Percentiles rank a stretch among this genome's conserved stretches.
Conservation (phyloP, 192 early-diverging fungal species). For the Podila epigama region DNA sequence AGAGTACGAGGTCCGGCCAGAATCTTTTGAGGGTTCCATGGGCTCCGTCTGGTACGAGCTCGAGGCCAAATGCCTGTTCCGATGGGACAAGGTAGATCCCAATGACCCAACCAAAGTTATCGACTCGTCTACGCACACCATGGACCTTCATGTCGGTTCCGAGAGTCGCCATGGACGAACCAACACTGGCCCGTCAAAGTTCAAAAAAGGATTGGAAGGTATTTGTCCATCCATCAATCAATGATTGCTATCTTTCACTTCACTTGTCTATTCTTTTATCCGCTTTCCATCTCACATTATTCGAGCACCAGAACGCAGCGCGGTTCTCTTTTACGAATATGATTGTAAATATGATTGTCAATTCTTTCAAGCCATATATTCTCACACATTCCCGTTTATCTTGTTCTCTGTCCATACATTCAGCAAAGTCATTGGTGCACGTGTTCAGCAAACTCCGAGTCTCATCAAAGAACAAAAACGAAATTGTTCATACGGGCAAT, state of each 20-base stretch:
- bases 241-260: no score
- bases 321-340: no score
- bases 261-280: no score
- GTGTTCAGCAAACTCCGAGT: conserved; percentile 32
- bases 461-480: conserved; percentile 31
- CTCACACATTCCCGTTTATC: no score
- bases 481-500: conserved; percentile 13
- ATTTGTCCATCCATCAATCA: no score
- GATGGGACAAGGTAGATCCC: conserved; percentile 29
- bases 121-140: background rate
- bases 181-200: no score
- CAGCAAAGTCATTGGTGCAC: conserved; percentile 16
- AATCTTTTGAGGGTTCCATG: conserved; percentile 38
- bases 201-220: no score
- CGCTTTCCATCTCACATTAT: no score
- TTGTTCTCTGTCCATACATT: no score
- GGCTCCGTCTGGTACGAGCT: conserved; percentile 44
- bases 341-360: no score
- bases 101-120: conserved; percentile 1
- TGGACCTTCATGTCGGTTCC: background rate
- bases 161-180: background rate
- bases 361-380: no score
- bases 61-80: conserved; percentile 39
- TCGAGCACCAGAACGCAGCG: no score
- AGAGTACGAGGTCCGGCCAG: conserved; percentile 19